phyloP scores from a whole-genome alignment of 192 early-diverging fungal genomes.

The Coemansia sp. region DNA sequence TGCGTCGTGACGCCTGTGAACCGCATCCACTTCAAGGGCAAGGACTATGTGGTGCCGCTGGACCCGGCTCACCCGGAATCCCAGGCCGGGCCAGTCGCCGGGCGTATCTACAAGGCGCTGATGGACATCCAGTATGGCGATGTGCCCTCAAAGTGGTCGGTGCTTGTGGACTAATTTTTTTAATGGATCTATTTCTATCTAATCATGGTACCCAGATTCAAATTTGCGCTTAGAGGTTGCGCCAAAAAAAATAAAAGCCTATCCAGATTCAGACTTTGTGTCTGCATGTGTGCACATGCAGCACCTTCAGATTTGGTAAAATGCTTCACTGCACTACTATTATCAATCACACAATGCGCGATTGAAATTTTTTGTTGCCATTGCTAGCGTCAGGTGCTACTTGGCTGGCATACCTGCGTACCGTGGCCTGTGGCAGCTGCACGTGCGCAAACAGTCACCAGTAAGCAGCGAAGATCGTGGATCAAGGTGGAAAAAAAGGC shows the following conservation, averaged over 20 bases:
- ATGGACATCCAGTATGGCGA: conserved; percentile 96
- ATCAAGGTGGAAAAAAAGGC: not conserved
- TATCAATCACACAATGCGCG: not conserved
- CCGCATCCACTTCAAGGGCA: conserved; percentile 74
- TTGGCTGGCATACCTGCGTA: not conserved
- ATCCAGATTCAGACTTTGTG: not conserved
- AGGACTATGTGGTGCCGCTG: conserved; percentile 82
- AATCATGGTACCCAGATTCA: no score
- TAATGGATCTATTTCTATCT: not conserved
- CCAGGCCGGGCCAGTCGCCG: conserved; percentile 86
- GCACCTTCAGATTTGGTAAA: not conserved
- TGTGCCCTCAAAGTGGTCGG: conserved; percentile 76
- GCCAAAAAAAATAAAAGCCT: not conserved
- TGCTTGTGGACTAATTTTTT: conserved; percentile 63
- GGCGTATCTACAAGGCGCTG: conserved; percentile 78
- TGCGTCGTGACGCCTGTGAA: conserved; percentile 94
- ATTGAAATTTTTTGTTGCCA: not conserved
- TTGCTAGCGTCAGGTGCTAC: not conserved
- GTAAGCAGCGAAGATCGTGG: not conserved
- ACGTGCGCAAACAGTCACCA: not conserved
- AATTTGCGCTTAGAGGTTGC: no score
- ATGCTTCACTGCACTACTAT: not conserved
- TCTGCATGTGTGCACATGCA: not conserved
- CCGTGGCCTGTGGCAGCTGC: not conserved
- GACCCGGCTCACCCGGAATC: conserved; percentile 73